These are phyloP conservation scores for Atkinsonella hypoxylon DNA, from an alignment of 2,329 filamentous ascomycete species.

Conservation along the genomic window DNA sequence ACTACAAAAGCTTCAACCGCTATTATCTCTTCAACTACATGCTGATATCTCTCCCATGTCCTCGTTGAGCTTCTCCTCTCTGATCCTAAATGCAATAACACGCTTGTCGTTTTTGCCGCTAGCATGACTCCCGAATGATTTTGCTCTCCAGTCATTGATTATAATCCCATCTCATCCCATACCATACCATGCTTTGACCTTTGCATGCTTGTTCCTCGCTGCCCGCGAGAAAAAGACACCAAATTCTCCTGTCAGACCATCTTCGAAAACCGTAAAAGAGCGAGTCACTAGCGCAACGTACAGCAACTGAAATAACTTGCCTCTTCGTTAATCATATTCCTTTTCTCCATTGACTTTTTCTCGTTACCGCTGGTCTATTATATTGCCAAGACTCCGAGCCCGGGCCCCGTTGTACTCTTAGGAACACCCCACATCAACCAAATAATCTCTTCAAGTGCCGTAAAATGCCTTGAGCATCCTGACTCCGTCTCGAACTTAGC, in stretches of 20 bases:
- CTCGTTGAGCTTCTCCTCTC: neutral
- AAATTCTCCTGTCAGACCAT: neutral
- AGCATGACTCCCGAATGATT: neutral
- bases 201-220: neutral
- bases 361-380: neutral
- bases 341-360: neutral
- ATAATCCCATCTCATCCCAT: neutral
- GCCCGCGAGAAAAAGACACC: slow-evolving; percentile 6
- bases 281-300: no score
- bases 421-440: no score
- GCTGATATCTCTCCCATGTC: neutral
- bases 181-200: neutral
- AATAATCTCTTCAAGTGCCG: no score
- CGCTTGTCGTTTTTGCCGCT: slow-evolving; percentile 4
- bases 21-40: neutral
- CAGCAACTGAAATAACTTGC: no score
- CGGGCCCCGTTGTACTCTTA: no score
- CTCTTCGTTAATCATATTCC: neutral
- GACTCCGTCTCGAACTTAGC: slow-evolving; percentile 14
- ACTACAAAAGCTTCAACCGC: neutral
- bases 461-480: neutral
- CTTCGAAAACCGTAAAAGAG: no score
- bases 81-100: slow-evolving; percentile 2
- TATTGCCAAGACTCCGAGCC: no score
- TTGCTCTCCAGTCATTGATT: neutral